Conservation (phyloP, 805 yeast species). For the Kodamaea restingae region DNA sequence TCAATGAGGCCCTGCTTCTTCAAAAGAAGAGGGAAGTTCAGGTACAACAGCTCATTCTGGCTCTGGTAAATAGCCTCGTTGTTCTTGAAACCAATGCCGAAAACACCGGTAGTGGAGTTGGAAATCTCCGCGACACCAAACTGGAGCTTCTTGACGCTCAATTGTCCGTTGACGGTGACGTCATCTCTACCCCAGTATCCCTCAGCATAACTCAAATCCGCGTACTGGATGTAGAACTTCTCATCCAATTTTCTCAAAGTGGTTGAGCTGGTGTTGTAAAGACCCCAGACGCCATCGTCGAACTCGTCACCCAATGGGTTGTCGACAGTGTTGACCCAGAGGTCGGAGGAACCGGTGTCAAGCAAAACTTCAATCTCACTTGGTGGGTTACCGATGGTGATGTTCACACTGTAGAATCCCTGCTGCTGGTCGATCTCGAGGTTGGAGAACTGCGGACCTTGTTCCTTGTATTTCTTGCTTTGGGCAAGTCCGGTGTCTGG, state of each 20-base stretch:
- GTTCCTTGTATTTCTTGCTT: slow-evolving; percentile 10
- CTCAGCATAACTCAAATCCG: slow-evolving; percentile 44
- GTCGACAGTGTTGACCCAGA: slow-evolving; percentile 50
- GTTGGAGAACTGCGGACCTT: not conserved
- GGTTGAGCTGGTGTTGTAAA: slow-evolving; percentile 16
- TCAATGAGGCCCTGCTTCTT: slow-evolving; percentile 26
- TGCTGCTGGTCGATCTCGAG: slow-evolving; percentile 8
- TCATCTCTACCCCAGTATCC: slow-evolving; percentile 45
- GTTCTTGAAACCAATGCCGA: slow-evolving; percentile 17
- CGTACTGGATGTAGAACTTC: slow-evolving; percentile 39
- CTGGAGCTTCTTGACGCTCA: slow-evolving; percentile 10
- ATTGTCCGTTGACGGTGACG: slow-evolving; percentile 12
- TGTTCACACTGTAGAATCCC: slow-evolving; percentile 15
- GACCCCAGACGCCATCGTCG: slow-evolving; percentile 17
- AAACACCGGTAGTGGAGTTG: slow-evolving; percentile 15
- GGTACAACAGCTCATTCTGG: slow-evolving; percentile 32
- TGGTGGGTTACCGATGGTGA: slow-evolving; percentile 51
- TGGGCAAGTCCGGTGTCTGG: slow-evolving; percentile 9
- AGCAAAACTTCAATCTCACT: slow-evolving; percentile 53
- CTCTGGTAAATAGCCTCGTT: slow-evolving; percentile 8
- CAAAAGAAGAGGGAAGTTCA: slow-evolving; percentile 23
- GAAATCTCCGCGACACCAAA: slow-evolving; percentile 17
- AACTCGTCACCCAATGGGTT: slow-evolving; percentile 16
- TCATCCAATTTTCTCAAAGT: slow-evolving; percentile 11
- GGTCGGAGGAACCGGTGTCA: slow-evolving; percentile 75